Evolutionary conservation across 2,329 filamentous ascomycete genomes (phyloP), one percentile per base, ranked within the genome.

Genomic region (Microdochium bolleyi): DNA sequence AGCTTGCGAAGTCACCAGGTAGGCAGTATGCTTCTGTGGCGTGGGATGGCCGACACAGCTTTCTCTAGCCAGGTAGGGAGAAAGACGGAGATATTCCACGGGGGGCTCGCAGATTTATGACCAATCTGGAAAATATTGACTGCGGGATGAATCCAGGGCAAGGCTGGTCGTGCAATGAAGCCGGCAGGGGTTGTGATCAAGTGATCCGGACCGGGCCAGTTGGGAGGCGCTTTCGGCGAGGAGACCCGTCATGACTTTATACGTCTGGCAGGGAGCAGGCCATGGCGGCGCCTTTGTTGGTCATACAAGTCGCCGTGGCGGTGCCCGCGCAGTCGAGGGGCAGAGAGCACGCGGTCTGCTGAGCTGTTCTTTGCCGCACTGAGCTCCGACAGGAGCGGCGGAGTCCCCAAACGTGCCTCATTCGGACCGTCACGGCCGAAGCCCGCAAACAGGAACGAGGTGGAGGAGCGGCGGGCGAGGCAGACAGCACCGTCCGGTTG

Each of bases 381-480:
- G n/a, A n/a, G n/a, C n/a, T n/a, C n/a, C n/a, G n/a, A n/a, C n/a
- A n/a, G n/a, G n/a, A n/a, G n/a, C n/a, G n/a, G n/a, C n/a, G n/a
- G n/a, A n/a, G n/a, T 41, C 19, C 37, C 37, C 13, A 46, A 46
- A 46, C 41, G 41, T 46, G 41, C 41, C 21, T 21, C 7, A 46
- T 46, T 46, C 41, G 41, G 41, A 46, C 41, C 41, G 41, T 46
- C 41, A 46, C 41, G 41, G 41, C 41, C 41, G 41, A 46, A 46
- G 19, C 41, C 41, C 41, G 41, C 41, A 46, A 46, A 24, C 14
- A 46, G 41, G 19, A 19, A 46, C 41, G 21, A 46, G 41, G 41
- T 46, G 41, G 9, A 46, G 41, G 41, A 22, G 19, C 41, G 19
- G 41, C 19, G 19, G 14, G 19, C 41, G 19, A 46, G 41, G 21